phyloP scores from a whole-genome alignment of 73 alveolate species.

The Breviolum minutum region DNA sequence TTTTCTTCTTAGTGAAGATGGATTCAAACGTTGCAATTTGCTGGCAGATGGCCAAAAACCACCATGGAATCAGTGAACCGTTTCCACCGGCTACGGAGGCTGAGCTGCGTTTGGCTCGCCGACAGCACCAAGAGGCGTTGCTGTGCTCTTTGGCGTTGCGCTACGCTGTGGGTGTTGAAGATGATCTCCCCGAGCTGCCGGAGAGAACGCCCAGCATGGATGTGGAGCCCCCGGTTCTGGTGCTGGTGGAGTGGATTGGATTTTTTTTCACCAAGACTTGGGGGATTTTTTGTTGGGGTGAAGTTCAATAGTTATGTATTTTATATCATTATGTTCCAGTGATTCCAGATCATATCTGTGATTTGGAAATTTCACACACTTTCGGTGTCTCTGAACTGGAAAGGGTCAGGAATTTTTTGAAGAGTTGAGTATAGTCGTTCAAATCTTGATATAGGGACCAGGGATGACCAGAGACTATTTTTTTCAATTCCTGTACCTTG shows the following conservation, averaged over 20 bases:
- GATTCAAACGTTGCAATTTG: too few species aligned
- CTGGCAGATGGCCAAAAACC: too few species aligned
- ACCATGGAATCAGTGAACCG: neutral
- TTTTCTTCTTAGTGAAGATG: neutral
- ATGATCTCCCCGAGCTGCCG: slow-evolving; percentile 47
- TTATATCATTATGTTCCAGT: neutral
- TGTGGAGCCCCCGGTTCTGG: neutral
- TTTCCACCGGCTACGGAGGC: neutral
- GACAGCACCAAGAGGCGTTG: slow-evolving; percentile 31
- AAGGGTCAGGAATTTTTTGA: too few species aligned
- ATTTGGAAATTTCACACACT: neutral
- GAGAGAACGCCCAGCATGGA: slow-evolving; percentile 16
- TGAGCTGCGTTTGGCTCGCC: slow-evolving; percentile 37
- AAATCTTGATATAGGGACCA: too few species aligned
- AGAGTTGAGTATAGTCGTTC: too few species aligned
- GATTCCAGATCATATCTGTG: neutral
- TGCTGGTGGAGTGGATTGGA: neutral
- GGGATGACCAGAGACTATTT: too few species aligned
- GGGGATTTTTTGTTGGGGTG: too few species aligned
- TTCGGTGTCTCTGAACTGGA: too few species aligned
- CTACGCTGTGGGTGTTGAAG: slow-evolving; percentile 25
- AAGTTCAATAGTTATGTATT: too few species aligned
- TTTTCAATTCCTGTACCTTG: too few species aligned
- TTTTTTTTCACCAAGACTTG: too few species aligned
- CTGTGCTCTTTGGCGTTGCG: slow-evolving; percentile 44